Conservation (phyloP, 495 filamentous ascomycete species). For the Copromyces sp. region DNA sequence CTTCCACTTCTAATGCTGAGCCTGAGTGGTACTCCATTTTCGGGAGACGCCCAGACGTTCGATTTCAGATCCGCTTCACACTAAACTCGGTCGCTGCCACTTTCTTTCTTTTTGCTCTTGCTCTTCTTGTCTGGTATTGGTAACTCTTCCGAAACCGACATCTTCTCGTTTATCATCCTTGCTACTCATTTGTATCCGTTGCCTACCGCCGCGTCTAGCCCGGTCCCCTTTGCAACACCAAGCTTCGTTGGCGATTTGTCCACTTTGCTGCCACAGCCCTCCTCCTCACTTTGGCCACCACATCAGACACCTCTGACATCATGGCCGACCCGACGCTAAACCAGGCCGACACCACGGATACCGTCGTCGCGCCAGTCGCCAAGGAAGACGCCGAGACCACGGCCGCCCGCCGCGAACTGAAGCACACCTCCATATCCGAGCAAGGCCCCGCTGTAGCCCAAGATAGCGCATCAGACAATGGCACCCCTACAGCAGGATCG, state of each 20-base stretch:
- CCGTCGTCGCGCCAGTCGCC: slow-evolving; percentile 10
- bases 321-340: slow-evolving; percentile 27
- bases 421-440: slow-evolving; percentile 41
- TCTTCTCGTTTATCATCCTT: background rate
- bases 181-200: background rate
- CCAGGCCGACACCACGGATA: slow-evolving; percentile 22
- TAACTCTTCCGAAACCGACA: background rate
- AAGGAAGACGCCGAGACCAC: slow-evolving; percentile 46
- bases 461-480: slow-evolving; percentile 4
- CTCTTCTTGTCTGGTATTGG: background rate
- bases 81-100: background rate
- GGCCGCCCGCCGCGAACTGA: slow-evolving; percentile 44
- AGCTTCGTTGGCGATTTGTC: background rate
- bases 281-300: slow-evolving; percentile 1
- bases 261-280: background rate
- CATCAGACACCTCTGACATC: slow-evolving; percentile 15
- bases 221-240: background rate
- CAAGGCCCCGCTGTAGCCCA: slow-evolving; percentile 16
- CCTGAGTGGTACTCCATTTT: background rate
- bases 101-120: background rate
- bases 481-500: background rate
- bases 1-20: background rate
- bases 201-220: background rate
- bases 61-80: background rate
- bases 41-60: background rate